phyloP scores from a whole-genome alignment of 768 basidiomycete species.

The Favolaschia claudopus region DNA sequence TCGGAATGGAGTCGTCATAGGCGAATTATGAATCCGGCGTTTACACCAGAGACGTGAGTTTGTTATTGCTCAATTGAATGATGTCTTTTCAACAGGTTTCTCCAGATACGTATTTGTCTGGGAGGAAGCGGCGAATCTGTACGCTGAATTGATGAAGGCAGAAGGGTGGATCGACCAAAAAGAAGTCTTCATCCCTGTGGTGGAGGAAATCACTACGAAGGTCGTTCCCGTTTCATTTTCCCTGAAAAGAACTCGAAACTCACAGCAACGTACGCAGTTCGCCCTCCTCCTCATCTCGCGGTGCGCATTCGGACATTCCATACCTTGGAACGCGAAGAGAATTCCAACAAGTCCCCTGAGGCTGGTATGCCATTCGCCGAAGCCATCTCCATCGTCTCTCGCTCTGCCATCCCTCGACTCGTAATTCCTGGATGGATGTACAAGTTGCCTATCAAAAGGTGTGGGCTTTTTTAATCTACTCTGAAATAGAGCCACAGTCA shows the following conservation, averaged over 20 bases:
- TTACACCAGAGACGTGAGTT: conserved; percentile 1
- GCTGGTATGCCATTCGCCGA: neutral
- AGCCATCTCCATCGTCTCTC: conserved; percentile 20
- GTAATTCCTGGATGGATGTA: conserved; percentile 30
- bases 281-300: conserved; percentile 1
- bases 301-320: conserved; percentile 2
- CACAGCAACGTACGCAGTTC: neutral
- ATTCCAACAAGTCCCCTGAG: too few relatives aligned
- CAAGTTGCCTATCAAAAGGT: conserved; percentile 28
- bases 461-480: neutral
- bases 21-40: conserved; percentile 10
- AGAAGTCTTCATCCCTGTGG: neutral
- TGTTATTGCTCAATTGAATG: neutral
- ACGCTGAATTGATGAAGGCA: neutral
- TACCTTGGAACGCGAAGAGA: conserved; percentile 1
- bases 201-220: neutral
- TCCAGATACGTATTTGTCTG: neutral
- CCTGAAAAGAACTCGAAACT: too few relatives aligned
- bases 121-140: neutral
- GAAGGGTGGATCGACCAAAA: neutral
- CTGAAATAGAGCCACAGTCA: too few relatives aligned
- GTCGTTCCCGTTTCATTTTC: neutral
- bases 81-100: neutral
- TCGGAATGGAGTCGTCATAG: conserved; percentile 11
- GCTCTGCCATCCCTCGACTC: conserved; percentile 9